A percentile compares a stretch with the other conserved stretches of the same genome.
Conservation (phyloP, 495 filamentous ascomycete genomes). For the Neurospora intermedia region DNA sequence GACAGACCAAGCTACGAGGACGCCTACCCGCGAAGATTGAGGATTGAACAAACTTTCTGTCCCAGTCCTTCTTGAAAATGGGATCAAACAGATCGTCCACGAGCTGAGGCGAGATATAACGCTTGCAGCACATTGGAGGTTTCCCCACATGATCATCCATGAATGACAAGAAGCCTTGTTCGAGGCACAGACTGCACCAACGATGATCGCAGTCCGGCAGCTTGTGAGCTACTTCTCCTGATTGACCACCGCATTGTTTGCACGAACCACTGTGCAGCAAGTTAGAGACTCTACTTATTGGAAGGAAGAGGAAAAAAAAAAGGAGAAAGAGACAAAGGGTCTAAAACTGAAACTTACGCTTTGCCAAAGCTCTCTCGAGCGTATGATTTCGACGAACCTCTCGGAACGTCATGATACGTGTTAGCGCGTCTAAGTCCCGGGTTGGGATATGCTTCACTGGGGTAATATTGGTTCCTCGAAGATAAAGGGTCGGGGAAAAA, state of each 20-base stretch:
- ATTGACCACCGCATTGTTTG: background rate
- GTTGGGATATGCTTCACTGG: background rate
- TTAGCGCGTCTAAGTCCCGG: background rate
- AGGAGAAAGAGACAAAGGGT: background rate
- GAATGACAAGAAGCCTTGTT: slow-evolving; percentile 59
- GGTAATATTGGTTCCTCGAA: background rate
- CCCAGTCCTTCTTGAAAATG: slow-evolving; percentile 67
- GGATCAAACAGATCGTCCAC: slow-evolving; percentile 64
- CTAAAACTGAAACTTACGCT: background rate
- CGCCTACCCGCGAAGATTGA: slow-evolving; percentile 64
- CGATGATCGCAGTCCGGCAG: slow-evolving; percentile 50
- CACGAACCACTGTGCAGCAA: background rate
- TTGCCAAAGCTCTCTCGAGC: background rate
- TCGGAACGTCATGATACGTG: background rate
- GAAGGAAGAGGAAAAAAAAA: too few relatives aligned
- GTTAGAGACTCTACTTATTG: background rate
- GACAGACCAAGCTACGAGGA: slow-evolving; percentile 34
- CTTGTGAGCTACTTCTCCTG: slow-evolving; percentile 1
- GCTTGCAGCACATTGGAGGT: slow-evolving; percentile 68
- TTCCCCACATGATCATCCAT: slow-evolving; percentile 66
- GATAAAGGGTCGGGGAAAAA: slow-evolving; percentile 13
- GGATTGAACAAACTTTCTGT: slow-evolving; percentile 63
- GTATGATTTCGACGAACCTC: background rate
- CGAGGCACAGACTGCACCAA: slow-evolving; percentile 67
- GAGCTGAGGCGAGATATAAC: slow-evolving; percentile 61